Percentiles rank a stretch among this genome's conserved stretches.
Evolutionary conservation across 2,329 filamentous ascomycete species (phyloP).

Genomic region (Chaetomium sp.): DNA sequence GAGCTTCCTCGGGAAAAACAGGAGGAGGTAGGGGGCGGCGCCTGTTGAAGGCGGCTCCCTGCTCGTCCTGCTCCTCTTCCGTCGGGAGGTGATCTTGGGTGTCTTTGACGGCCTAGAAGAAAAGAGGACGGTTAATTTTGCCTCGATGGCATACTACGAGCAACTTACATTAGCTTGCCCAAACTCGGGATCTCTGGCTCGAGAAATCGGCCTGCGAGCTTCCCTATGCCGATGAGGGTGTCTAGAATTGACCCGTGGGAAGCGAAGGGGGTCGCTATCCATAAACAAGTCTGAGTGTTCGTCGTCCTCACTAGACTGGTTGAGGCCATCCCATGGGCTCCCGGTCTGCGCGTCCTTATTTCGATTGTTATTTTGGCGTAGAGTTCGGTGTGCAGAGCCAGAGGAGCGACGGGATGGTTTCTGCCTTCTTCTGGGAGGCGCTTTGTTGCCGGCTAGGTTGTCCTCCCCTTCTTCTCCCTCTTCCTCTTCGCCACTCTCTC

Average conservation of each 20-base stretch:
- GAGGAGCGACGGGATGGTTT: neutral
- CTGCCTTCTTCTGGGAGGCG: neutral
- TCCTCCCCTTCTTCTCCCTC: neutral
- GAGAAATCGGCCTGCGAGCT: neutral
- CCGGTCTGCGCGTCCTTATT: neutral
- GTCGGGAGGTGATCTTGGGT: neutral
- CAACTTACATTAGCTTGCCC: neutral
- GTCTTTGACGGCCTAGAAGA: neutral
- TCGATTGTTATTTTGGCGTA: neutral
- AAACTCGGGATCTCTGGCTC: neutral
- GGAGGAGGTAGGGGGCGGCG: neutral
- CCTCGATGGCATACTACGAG: neutral
- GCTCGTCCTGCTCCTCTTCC: neutral
- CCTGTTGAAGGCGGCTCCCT: neutral
- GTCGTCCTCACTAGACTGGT: neutral
- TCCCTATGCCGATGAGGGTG: neutral
- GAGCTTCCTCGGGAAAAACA: neutral
- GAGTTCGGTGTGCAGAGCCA: neutral
- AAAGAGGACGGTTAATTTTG: neutral
- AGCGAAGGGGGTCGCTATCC: neutral
- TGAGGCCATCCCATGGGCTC: neutral
- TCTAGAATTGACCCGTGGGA: neutral
- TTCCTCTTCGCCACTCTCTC: neutral
- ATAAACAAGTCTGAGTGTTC: neutral
- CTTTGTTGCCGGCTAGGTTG: neutral